Evolutionary conservation across 495 filamentous ascomycete species (phyloP).

Genomic region (Immersiella caudata): DNA sequence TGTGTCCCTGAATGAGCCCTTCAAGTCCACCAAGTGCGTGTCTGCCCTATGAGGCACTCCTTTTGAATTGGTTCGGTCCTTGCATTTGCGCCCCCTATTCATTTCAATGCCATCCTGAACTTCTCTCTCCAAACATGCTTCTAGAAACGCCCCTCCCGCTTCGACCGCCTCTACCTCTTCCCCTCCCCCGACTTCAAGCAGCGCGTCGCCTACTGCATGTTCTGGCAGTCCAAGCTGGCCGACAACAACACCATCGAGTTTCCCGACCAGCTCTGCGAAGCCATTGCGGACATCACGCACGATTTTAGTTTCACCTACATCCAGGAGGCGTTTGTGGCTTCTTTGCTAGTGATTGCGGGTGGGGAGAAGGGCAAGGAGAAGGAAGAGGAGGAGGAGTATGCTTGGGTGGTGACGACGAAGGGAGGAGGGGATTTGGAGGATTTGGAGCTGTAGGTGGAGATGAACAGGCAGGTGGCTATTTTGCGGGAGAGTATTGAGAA

Average conservation of each 20-base stretch:
- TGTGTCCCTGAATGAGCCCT: too few species aligned
- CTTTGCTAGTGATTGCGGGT: constrained; percentile 55
- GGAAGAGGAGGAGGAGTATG: constrained; percentile 28
- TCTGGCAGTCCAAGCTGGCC: constrained; percentile 61
- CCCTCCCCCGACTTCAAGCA: constrained; percentile 55
- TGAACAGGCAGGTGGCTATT: constrained; percentile 59
- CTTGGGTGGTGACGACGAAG: neutral
- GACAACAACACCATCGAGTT: constrained; percentile 59
- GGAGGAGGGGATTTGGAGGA: constrained; percentile 44
- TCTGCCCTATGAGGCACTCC: too few species aligned
- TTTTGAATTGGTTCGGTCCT: too few species aligned
- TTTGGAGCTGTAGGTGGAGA: constrained; percentile 54
- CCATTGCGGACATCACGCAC: constrained; percentile 61
- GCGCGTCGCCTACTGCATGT: constrained; percentile 58
- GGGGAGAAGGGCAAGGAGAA: constrained; percentile 17
- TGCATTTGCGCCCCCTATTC: too few species aligned
- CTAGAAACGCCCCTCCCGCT: constrained; percentile 62
- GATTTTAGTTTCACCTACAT: constrained; percentile 68
- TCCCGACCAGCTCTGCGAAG: constrained; percentile 52
- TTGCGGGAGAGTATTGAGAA: constrained; percentile 59
- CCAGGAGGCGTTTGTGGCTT: constrained; percentile 65
- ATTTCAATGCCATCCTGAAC: too few species aligned
- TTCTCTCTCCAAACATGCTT: neutral
- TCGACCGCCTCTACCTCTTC: constrained; percentile 68
- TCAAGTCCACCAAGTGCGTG: too few species aligned